Evolutionary conservation across 345 rosid species (phyloP), one percentile per base, ranked within the genome.

Genomic region (Syzygium aromaticum): DNA sequence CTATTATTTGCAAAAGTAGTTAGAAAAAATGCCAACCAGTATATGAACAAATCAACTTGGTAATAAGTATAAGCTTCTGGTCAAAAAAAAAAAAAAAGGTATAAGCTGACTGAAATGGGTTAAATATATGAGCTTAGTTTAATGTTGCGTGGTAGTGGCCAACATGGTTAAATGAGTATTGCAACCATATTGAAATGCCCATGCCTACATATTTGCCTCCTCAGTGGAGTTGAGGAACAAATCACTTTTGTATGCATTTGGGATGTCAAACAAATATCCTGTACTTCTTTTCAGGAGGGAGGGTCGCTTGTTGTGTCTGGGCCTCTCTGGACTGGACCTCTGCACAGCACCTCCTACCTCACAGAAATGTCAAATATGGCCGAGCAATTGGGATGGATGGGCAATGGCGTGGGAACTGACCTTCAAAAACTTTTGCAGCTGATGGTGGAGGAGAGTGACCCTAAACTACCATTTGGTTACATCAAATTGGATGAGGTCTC

Each of bases 281-380:
- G 77, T 40, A 12, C 49, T 43, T 64, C 78, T 64, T 87, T 89
- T 51, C 90, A 93, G 95, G 92, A 86, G 86, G 87, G 93, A 84
- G 64, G 93, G 64, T 92, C 95, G 10, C 88, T 91, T 19, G 91
- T 90, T 33, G 94, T 95, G 21, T 93, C 98, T 1, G 99, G 96
- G 80, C 98, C 99, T 57, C 64, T 97, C 77, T 96, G 98, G 98
- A 93, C 92, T 52, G 99, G 98, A 85, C 95, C 98, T 57, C 98
- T 97, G 89, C 99, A 96, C 83, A 88, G 90, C 43, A 91, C 91
- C 52, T 84, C 92, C n/a, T 94, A 93, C 89, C 88, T 95, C 22
- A 90, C 86, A 43, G 95, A 95, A 38, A 95, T 97, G 97, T 86
- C 91, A 90, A 92, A 90, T 46, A 87, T 96, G 90, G 98, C 98